Evolutionary conservation across 1,139 yeast species (phyloP), one percentile per base, ranked within the genome.

Genomic region (Suhomyces terraborum): DNA sequence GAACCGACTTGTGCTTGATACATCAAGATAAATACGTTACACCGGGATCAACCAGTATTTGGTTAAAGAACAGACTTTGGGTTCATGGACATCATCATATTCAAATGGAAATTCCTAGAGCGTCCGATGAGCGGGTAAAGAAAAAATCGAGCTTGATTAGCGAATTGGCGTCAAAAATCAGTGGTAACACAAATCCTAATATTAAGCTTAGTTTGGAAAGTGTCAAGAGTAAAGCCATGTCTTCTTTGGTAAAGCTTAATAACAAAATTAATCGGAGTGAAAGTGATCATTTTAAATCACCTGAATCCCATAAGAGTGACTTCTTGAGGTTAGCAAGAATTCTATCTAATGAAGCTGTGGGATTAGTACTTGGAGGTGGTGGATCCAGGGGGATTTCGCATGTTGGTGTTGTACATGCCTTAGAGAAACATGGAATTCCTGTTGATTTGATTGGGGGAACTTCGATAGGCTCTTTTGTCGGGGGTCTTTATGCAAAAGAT

Each of bases 331-430:
- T 93, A 25, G 98, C 98, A 0, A 75, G 98, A 52, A 78, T 93
- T 10, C 65, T 93, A 19, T 87, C 97, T 0, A 95, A 96, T 12
- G 89, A 89, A 59, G 96, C 96, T 0, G 88, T 93, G 27, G 98
- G 98, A 0, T 69, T 93, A 14, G 97, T 93, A 3, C 71, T 93
- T 7, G 98, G 98, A 4, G 98, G 98, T 10, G 98, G 98, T 33
- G 98, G 98, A 22, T 96, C 98, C 0, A 75, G 98, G 53, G 98
- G 98, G 1, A 76, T 93, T 12, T 80, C 96, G 7, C 98, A 93
- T 58, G 75, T 91, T 35, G 98, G 98, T 6, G 84, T 93, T 3
- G 80, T 93, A n/a, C 80, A 83, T 40, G 96, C 97, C 0, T 67
- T 93, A n/a, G 98, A 93, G 59, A 94, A 87, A 50, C 82, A 82